Evolutionary conservation across 495 filamentous ascomycete species (phyloP).

Genomic region (Aspergillus ostianus): DNA sequence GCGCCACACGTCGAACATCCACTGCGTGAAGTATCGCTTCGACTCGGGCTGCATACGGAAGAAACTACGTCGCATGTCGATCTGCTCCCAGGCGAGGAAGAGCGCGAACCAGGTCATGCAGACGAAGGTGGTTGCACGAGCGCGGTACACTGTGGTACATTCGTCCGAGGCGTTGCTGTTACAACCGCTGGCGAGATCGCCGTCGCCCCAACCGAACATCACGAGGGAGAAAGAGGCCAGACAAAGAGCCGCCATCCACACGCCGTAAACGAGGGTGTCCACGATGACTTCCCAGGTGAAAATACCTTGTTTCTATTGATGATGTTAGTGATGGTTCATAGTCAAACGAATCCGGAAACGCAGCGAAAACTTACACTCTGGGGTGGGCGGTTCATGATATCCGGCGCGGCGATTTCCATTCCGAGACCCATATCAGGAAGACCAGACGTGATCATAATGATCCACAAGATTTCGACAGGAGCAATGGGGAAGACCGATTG

Average conservation of each 20-base stretch:
- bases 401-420: slow-evolving; percentile 63
- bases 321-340: slow-evolving; percentile 27
- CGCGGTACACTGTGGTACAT: slow-evolving; percentile 70
- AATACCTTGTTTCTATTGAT: slow-evolving; percentile 58
- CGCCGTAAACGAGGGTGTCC: slow-evolving; percentile 68
- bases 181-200: slow-evolving; percentile 59
- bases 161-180: slow-evolving; percentile 54
- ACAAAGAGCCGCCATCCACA: slow-evolving; percentile 69
- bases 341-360: too few relatives aligned
- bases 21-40: slow-evolving; percentile 51
- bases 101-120: slow-evolving; percentile 74
- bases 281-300: slow-evolving; percentile 67
- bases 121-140: slow-evolving; percentile 68
- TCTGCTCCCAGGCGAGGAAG: slow-evolving; percentile 73
- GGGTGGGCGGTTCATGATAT: slow-evolving; percentile 67
- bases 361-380: slow-evolving; percentile 45
- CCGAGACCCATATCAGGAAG: slow-evolving; percentile 75
- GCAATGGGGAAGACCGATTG: slow-evolving; percentile 72
- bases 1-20: slow-evolving; percentile 63
- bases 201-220: slow-evolving; percentile 65
- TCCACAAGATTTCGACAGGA: slow-evolving; percentile 74
- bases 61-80: slow-evolving; percentile 64
- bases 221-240: slow-evolving; percentile 64
- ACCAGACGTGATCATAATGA: slow-evolving; percentile 74
- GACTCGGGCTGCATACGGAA: slow-evolving; percentile 63